Evolutionary conservation across 495 filamentous ascomycete genomes (phyloP).

Genomic region (Aspergillus avenaceus): DNA sequence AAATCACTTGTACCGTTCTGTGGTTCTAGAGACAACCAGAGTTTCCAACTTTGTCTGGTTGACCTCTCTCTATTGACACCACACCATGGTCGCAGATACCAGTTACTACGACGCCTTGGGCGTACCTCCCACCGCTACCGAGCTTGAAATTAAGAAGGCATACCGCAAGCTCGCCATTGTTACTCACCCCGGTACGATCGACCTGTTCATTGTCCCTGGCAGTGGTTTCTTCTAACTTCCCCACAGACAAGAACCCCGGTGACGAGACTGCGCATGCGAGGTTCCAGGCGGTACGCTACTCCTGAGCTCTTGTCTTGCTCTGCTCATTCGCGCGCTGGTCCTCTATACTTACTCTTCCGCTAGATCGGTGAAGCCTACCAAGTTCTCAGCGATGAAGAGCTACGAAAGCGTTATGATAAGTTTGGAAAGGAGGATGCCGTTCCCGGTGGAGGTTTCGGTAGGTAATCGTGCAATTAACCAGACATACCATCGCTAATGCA

Average conservation of each 20-base stretch:
- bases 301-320: neutral
- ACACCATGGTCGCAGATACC: constrained; percentile 76
- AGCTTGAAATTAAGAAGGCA: constrained; percentile 99
- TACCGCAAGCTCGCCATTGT: constrained; percentile 92
- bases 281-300: constrained; percentile 70
- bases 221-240: neutral
- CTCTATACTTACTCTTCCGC: neutral
- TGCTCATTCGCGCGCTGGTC: neutral
- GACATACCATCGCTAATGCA: constrained; percentile 17
- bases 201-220: neutral
- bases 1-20: neutral
- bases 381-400: constrained; percentile 80
- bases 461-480: constrained; percentile 11
- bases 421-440: constrained; percentile 90
- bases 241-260: constrained; percentile 91
- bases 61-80: neutral
- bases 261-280: constrained; percentile 90
- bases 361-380: constrained; percentile 97
- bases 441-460: constrained; percentile 84
- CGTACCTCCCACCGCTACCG: constrained; percentile 82
- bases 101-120: constrained; percentile 87
- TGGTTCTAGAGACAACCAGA: neutral
- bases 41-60: neutral
- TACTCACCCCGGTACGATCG: constrained; percentile 61
- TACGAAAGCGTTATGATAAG: constrained; percentile 91